Conservation (phyloP, 2,329 filamentous ascomycete species). For the Davidsoniella australis region DNA sequence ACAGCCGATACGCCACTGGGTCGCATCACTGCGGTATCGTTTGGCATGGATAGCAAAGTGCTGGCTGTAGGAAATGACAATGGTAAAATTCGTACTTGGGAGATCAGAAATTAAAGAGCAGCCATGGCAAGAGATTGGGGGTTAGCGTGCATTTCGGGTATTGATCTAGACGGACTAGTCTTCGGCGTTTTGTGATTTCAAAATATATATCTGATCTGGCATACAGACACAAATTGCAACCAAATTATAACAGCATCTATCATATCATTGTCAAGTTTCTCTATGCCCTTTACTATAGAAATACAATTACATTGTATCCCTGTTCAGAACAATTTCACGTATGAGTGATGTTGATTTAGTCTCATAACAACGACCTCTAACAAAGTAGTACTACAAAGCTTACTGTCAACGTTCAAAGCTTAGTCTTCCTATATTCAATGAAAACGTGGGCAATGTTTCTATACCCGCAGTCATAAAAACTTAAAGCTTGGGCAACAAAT, state of each 20-base stretch:
- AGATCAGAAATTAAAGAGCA: constrained; percentile 47
- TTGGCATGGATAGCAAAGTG: constrained; percentile 46
- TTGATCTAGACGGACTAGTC: constrained; percentile 11
- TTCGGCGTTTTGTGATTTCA: constrained; percentile 8
- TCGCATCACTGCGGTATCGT: constrained; percentile 58
- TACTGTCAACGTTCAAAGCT: too few relatives aligned
- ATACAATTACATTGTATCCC: too few relatives aligned
- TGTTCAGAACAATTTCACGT: too few relatives aligned
- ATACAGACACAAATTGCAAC: too few relatives aligned
- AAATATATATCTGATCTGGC: not conserved
- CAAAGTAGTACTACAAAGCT: too few relatives aligned
- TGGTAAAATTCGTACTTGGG: constrained; percentile 81
- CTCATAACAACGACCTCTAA: too few relatives aligned
- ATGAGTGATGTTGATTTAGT: too few relatives aligned
- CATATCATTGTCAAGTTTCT: too few relatives aligned
- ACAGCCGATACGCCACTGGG: constrained; percentile 80
- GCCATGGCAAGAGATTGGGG: constrained; percentile 2
- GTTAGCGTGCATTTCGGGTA: constrained; percentile 2
- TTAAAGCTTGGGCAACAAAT: too few relatives aligned
- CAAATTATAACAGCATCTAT: too few relatives aligned
- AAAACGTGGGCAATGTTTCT: not conserved
- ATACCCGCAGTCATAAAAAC: not conserved
- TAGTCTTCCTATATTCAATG: not conserved
- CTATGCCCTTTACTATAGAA: too few relatives aligned
- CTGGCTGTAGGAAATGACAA: constrained; percentile 77